A percentile compares a stretch with the other conserved stretches of the same genome.
These are phyloP conservation scores for Manihot esculenta DNA, from an alignment of 441 rosid species.

Conservation along the genomic window DNA sequence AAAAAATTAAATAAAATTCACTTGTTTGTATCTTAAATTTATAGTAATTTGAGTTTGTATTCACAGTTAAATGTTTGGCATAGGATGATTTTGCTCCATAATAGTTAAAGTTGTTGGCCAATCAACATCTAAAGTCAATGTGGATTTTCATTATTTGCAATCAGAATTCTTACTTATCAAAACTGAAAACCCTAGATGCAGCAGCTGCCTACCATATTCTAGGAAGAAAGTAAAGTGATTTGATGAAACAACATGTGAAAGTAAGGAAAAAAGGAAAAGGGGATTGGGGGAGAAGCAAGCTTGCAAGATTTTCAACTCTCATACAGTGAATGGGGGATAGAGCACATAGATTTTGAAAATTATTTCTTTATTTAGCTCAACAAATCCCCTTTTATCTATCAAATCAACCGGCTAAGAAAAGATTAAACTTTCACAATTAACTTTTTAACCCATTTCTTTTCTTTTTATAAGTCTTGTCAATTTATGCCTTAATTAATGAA, in stretches of 20 bases:
- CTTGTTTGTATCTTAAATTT: too few species aligned
- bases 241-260: too few species aligned
- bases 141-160: slow-evolving; percentile 8
- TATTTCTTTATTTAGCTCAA: not conserved
- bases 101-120: not conserved
- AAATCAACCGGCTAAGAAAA: not conserved
- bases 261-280: too few species aligned
- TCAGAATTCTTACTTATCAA: too few species aligned
- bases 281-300: not conserved
- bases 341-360: not conserved
- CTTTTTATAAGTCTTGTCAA: not conserved
- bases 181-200: not conserved
- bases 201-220: not conserved
- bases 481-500: too few species aligned
- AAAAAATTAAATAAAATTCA: too few species aligned
- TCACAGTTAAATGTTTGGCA: too few species aligned
- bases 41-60: too few species aligned
- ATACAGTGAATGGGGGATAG: not conserved
- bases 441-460: not conserved
- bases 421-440: not conserved
- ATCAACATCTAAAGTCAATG: slow-evolving; percentile 33
- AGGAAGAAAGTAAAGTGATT: not conserved
- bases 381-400: not conserved
- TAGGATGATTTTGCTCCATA: not conserved
- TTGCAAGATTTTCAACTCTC: not conserved